phyloP scores from a whole-genome alignment of 2,329 filamentous ascomycete species.

The Pseudogymnoascus sp. region DNA sequence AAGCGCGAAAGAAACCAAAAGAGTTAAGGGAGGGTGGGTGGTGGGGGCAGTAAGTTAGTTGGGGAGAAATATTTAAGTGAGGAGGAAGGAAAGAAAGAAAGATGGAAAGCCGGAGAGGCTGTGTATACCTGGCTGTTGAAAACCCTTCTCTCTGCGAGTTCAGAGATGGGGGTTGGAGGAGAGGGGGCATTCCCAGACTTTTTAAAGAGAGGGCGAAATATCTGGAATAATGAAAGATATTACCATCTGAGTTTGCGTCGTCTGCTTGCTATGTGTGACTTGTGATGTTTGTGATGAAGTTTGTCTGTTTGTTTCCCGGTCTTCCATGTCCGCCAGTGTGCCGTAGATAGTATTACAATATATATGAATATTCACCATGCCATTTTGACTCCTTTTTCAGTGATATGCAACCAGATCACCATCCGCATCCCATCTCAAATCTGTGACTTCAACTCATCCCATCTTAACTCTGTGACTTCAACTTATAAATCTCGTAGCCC shows the following conservation, averaged over 20 bases:
- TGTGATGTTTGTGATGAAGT: not conserved
- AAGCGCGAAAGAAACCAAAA: constrained; percentile 3
- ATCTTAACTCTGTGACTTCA: too few species aligned
- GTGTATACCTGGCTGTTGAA: not conserved
- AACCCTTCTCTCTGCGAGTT: not conserved
- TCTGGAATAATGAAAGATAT: constrained; percentile 9
- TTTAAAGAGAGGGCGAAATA: constrained; percentile 6
- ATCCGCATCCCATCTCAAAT: not conserved
- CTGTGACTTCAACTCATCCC: not conserved
- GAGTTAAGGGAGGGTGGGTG: not conserved
- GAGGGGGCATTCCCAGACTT: not conserved
- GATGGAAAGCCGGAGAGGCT: not conserved
- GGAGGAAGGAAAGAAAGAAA: not conserved
- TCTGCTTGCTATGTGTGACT: not conserved
- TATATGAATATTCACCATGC: not conserved
- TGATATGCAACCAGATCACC: not conserved
- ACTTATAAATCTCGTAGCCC: too few species aligned
- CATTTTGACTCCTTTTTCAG: not conserved
- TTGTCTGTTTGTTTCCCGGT: not conserved
- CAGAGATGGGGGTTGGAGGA: not conserved
- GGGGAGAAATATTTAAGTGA: not conserved
- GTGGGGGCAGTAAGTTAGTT: not conserved
- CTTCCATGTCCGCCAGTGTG: not conserved
- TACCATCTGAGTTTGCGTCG: not conserved
- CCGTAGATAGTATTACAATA: not conserved